These are phyloP conservation scores for Globisporangium paroecandrum DNA, from an alignment of 352 stramenopile genomes.

Conservation along the genomic window DNA sequence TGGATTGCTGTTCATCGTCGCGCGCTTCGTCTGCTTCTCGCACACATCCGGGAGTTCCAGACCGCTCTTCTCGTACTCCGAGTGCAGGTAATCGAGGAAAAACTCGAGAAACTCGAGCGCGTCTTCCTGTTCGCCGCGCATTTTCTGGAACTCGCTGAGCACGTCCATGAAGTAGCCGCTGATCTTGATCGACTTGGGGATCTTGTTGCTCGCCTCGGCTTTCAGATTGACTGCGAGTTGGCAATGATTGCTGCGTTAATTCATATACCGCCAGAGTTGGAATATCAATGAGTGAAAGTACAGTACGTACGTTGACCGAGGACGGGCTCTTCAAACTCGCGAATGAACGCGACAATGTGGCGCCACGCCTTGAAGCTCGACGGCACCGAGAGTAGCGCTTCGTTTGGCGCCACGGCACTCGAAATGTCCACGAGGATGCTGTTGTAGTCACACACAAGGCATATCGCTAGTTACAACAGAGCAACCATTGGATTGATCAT, in stretches of 20 bases:
- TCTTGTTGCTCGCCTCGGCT: conserved; percentile 36
- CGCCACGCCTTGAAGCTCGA: conserved; percentile 67
- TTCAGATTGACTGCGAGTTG: conserved; percentile 8
- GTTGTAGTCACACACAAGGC: neutral
- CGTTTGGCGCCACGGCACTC: conserved; percentile 32
- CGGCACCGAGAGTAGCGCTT: conserved; percentile 39
- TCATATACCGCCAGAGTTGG: neutral
- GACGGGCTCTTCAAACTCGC: conserved; percentile 80
- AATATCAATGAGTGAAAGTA: conserved; percentile 2
- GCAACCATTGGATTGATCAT: neutral
- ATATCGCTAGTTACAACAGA: neutral
- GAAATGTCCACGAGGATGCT: conserved; percentile 76
- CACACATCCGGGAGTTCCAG: conserved; percentile 53
- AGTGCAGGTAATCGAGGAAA: conserved; percentile 80
- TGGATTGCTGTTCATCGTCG: conserved; percentile 16
- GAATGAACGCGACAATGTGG: conserved; percentile 76
- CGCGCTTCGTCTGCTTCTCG: conserved; percentile 58
- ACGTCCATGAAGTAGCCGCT: conserved; percentile 82
- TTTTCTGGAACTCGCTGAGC: conserved; percentile 79
- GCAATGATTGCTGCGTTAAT: neutral
- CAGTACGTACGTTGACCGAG: conserved; percentile 52
- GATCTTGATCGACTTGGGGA: conserved; percentile 68
- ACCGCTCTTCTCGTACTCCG: conserved; percentile 74
- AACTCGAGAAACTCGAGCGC: conserved; percentile 87
- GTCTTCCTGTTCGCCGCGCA: conserved; percentile 77